Conservation (phyloP, 2,329 filamentous ascomycete genomes). For the Sporothrix brasiliensis region DNA sequence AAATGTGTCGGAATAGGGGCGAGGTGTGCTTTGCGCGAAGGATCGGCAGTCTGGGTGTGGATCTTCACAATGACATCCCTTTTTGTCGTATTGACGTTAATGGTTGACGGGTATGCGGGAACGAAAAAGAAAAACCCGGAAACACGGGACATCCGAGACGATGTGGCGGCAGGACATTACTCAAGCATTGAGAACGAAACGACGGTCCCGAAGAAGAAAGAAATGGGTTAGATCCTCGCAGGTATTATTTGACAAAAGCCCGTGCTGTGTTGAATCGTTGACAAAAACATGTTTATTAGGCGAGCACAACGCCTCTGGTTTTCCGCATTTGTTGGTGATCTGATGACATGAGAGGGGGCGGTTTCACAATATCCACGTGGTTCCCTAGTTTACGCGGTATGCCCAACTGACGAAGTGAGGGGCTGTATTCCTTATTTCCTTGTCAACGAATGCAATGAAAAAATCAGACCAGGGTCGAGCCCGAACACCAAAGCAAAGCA, state of each 20-base stretch:
- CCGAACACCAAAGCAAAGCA: background rate
- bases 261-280: background rate
- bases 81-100: background rate
- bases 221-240: conserved; percentile 2
- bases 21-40: background rate
- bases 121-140: background rate
- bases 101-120: background rate
- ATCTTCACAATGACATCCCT: background rate
- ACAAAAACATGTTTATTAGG: background rate
- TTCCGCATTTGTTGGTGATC: conserved; percentile 11
- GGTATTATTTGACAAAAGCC: background rate
- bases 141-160: background rate
- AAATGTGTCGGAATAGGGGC: conserved; percentile 3
- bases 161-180: too few species aligned
- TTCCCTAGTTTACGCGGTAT: background rate
- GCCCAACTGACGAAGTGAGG: background rate
- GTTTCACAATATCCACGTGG: conserved; percentile 26
- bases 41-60: conserved; percentile 13
- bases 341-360: background rate
- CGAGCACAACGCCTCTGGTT: background rate
- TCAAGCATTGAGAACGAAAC: background rate
- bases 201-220: background rate
- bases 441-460: background rate
- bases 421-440: background rate
- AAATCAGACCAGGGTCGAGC: background rate